phyloP scores from a whole-genome alignment of 352 stramenopile genomes.

The Phytophthora ramorum region DNA sequence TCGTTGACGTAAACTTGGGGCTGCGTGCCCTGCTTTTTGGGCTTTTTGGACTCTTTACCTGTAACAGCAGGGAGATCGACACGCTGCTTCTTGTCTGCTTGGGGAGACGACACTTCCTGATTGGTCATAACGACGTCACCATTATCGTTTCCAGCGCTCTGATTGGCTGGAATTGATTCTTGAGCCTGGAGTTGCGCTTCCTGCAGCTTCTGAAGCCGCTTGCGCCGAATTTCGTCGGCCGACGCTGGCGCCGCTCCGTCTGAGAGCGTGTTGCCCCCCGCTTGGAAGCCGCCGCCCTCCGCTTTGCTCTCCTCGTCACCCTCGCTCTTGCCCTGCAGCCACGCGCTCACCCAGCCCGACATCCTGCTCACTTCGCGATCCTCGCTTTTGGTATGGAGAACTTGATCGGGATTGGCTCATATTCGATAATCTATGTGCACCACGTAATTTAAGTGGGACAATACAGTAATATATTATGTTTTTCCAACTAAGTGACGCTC shows the following conservation, averaged over 20 bases:
- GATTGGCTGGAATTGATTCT: conserved; percentile 36
- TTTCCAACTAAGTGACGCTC: too few relatives aligned
- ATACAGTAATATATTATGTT: too few relatives aligned
- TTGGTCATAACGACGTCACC: conserved; percentile 35
- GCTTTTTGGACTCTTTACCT: conserved; percentile 40
- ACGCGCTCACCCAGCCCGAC: conserved; percentile 64
- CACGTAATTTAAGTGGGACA: not conserved
- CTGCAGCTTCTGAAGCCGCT: conserved; percentile 72
- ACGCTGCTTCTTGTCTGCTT: conserved; percentile 23
- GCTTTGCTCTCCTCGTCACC: conserved; percentile 53
- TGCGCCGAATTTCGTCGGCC: conserved; percentile 59
- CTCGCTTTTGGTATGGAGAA: conserved; percentile 1
- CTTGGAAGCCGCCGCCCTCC: conserved; percentile 18
- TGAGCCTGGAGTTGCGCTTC: conserved; percentile 33
- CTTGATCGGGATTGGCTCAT: not conserved
- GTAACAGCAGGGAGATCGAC: conserved; percentile 12
- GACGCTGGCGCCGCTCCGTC: conserved; percentile 30
- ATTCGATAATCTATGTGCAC: not conserved
- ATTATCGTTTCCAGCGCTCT: conserved; percentile 9
- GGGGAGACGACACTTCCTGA: not conserved
- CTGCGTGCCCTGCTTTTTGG: conserved; percentile 42
- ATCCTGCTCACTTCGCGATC: conserved; percentile 20
- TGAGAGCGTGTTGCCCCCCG: conserved; percentile 30
- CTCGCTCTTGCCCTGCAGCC: conserved; percentile 57
- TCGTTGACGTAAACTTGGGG: conserved; percentile 77